Evolutionary conservation across 768 basidiomycete genomes (phyloP), one percentile per base, ranked within the genome.

Genomic region (Tylopilus vinaceipallidus): DNA sequence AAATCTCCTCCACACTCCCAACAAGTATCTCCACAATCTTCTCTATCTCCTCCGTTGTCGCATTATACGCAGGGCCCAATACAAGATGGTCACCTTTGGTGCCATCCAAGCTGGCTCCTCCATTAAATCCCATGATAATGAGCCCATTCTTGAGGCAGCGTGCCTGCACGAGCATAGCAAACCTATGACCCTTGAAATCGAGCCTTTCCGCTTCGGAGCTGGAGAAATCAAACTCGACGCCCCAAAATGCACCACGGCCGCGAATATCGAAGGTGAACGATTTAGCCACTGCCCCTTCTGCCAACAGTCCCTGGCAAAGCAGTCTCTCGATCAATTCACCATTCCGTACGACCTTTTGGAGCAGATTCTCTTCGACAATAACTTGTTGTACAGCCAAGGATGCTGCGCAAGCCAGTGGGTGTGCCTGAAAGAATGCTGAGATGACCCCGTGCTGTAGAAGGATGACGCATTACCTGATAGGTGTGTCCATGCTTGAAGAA

Each of bases 401-500:
- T 17, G 88, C 90, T 10, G 85, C 85, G 58, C 88, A 91, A 0
- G 84, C 77, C 45, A 91, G 59, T 3, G 90, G 89, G 65, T 90
- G 81, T 9, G 79, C 82, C 82, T 90, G 59, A 38, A 38, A 26
- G 37, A 49, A 52, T 6, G 3, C 11, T 57, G 24, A 65, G 48
- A 33, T 36, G 4, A 16, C 10, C 33, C 38, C 7, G 23, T 17
- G 17, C 23, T 34, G 14, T 2, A 37, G 26, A 41, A 14, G 23
- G 24, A 45, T 6, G 2, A 16, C 16, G 6, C 24, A 63, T 14
- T 60, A 79, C 88, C 75, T 89, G 88, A 63, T 91, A 92, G 3
- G 90, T 91, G 66, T 92, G 90, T 0, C 89, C 91, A 65, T 91
- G 88, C 62, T 90, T 88, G 77, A 85, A 83, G 50, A 85, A 68